These are phyloP conservation scores for Aspergillus udagawae DNA, from an alignment of 2,329 filamentous ascomycete genomes.

Conservation along the genomic window DNA sequence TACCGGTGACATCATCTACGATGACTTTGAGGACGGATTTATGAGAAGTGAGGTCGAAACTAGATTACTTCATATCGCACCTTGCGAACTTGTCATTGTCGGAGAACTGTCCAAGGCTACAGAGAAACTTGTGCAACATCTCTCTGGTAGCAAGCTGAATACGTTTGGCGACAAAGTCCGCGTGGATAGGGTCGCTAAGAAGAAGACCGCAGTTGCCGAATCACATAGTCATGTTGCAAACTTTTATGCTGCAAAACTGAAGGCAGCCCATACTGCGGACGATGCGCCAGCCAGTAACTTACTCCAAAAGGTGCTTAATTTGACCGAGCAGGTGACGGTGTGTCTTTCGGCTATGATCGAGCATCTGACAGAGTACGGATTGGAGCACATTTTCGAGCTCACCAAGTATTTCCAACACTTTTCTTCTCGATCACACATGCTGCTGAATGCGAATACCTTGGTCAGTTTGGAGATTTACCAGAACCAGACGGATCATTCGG, in stretches of 20 bases:
- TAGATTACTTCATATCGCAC: conserved; percentile 87
- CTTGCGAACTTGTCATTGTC: conserved; percentile 91
- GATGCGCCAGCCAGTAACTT: conserved; percentile 60
- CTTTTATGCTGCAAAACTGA: conserved; percentile 87
- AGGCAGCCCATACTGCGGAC: conserved; percentile 51
- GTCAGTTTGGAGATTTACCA: conserved; percentile 94
- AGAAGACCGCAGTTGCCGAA: conserved; percentile 78
- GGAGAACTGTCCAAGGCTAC: conserved; percentile 86
- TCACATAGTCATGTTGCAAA: conserved; percentile 83
- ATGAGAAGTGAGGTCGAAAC: conserved; percentile 97
- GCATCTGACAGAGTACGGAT: conserved; percentile 83
- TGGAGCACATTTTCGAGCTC: conserved; percentile 92
- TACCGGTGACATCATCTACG: conserved; percentile 93
- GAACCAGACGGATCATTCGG: conserved; percentile 81
- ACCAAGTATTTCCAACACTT: conserved; percentile 98
- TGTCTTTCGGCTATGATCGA: conserved; percentile 96
- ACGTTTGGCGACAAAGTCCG: conserved; percentile 88
- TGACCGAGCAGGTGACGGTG: conserved; percentile 81
- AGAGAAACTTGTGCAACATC: conserved; percentile 84
- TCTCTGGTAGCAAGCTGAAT: conserved; percentile 84
- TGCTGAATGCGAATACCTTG: conserved; percentile 90
- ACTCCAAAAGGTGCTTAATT: conserved; percentile 78
- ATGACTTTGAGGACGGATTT: conserved; percentile 94
- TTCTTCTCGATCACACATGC: conserved; percentile 89
- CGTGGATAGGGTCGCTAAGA: conserved; percentile 71